Conservation (phyloP, 352 stramenopile genomes). For the Discostella stelligera region DNA sequence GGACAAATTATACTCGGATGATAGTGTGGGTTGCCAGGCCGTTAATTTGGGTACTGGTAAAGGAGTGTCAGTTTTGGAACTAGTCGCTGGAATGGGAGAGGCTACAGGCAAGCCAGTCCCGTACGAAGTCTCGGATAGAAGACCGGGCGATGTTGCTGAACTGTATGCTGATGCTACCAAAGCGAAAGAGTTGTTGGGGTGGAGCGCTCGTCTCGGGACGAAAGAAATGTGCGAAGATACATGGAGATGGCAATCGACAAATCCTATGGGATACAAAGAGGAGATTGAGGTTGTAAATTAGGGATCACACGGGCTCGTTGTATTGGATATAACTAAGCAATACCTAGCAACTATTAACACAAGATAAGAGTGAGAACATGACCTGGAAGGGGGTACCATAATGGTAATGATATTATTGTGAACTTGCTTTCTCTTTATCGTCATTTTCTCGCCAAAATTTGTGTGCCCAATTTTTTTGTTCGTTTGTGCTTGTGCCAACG, state of each 20-base stretch:
- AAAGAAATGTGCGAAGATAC: conserved; percentile 89
- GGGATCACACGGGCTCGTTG: neutral
- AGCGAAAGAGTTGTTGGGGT: conserved; percentile 82
- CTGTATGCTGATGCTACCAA: conserved; percentile 83
- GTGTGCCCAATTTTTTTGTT: too few species aligned
- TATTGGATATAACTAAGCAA: neutral
- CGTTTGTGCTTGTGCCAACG: too few species aligned
- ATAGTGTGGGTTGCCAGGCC: conserved; percentile 73
- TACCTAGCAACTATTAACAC: neutral
- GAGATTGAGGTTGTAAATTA: conserved; percentile 38
- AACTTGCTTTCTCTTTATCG: too few species aligned
- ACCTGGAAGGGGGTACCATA: too few species aligned
- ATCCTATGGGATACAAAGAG: conserved; percentile 86
- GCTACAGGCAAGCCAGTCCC: conserved; percentile 78
- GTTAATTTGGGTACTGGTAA: conserved; percentile 88
- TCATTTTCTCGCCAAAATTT: too few species aligned
- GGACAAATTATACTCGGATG: conserved; percentile 76
- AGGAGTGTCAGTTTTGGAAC: conserved; percentile 85
- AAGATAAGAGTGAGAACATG: neutral
- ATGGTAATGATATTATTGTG: too few species aligned
- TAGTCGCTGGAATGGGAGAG: conserved; percentile 86
- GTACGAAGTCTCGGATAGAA: conserved; percentile 68
- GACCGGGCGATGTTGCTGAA: conserved; percentile 85
- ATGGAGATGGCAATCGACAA: conserved; percentile 88
- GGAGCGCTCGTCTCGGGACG: conserved; percentile 81